Conservation (phyloP, 2,329 filamentous ascomycete genomes). For the Penicillium sp. region DNA sequence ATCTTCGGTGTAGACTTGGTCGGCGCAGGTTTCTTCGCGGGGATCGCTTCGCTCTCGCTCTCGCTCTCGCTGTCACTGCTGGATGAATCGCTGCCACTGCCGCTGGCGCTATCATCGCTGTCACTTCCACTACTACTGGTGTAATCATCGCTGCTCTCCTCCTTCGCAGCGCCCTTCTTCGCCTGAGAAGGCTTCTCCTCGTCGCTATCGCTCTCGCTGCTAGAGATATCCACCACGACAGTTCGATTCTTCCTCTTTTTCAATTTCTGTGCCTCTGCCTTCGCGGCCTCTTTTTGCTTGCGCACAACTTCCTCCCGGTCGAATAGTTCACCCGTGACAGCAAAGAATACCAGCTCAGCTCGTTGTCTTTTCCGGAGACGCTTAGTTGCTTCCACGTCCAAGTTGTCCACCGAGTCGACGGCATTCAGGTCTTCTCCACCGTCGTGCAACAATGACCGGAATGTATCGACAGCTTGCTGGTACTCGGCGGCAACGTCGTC, state of each 20-base stretch:
- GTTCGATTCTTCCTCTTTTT: slow-evolving; percentile 50
- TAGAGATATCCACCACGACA: slow-evolving; percentile 47
- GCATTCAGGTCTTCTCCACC: slow-evolving; percentile 32
- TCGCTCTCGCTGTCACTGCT: slow-evolving; percentile 31
- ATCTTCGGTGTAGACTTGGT: slow-evolving; percentile 16
- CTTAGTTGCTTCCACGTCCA: slow-evolving; percentile 32
- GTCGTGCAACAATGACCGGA: slow-evolving; percentile 39
- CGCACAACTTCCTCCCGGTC: slow-evolving; percentile 31
- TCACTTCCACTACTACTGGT: slow-evolving; percentile 21
- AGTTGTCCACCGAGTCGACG: slow-evolving; percentile 24
- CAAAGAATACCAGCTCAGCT: slow-evolving; percentile 44
- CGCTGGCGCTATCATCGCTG: slow-evolving; percentile 28
- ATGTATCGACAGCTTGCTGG: slow-evolving; percentile 58
- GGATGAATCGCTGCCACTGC: slow-evolving; percentile 26
- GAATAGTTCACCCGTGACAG: slow-evolving; percentile 37
- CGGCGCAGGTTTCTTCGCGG: slow-evolving; percentile 13
- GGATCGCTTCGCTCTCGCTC: slow-evolving; percentile 3
- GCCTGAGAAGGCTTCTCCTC: slow-evolving; percentile 17
- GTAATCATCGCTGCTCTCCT: slow-evolving; percentile 25
- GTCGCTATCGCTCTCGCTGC: slow-evolving; percentile 40
- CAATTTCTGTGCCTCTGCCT: slow-evolving; percentile 20
- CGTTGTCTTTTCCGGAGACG: slow-evolving; percentile 42
- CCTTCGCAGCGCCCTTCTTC: slow-evolving; percentile 23
- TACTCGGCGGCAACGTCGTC: slow-evolving; percentile 39
- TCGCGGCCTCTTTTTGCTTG: slow-evolving; percentile 28